Evolutionary conservation across 2,329 filamentous ascomycete species (phyloP), one percentile per base, ranked within the genome.

Genomic region (Aspergillus awamori): DNA sequence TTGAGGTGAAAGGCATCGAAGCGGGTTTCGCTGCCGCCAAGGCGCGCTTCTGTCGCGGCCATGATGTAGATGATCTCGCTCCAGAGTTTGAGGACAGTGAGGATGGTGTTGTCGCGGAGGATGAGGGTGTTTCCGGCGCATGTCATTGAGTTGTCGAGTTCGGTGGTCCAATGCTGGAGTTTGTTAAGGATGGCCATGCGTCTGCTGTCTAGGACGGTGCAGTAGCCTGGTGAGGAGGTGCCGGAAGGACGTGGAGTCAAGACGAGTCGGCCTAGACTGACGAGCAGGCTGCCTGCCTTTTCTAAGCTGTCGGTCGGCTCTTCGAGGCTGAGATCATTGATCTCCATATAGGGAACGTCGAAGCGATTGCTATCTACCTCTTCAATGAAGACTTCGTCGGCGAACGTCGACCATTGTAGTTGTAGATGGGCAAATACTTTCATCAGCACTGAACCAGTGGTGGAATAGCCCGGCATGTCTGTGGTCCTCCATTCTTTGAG

Each of bases 371-470:
- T 17, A 10, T 59, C 60, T 24, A 45, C 38, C 33, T 36, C 33
- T 5, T 57, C 60, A 10, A 53, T 36, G 28, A 62, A 51, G 45
- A 48, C 52, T 28, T 51, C 26, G 47, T 51, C 47, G 15, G 47
- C 47, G 4, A 51, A 51, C n/a, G 47, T 51, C 13, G 57, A 53
- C 61, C 58, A 60, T 43, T 63, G 48, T n/a, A 65, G 49, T 13
- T 65, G 58, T 22, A 65, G 38, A 15, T 48, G 59, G 11, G 47
- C 48, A n/a, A 65, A 63, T 11, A 51, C 55, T 28, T 57, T 45
- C 22, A 56, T 53, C 20, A 65, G 54, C 17, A 49, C 45, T n/a
- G 41, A 2, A 5, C 58, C 52, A 11, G 47, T 51, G 8, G 47
- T 51, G n/a, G 47, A 51, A 17, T 51, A 51, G 0, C 47, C 47